Evolutionary conservation across 441 rosid genomes (phyloP), one percentile per base, ranked within the genome.

Genomic region (Gossypium lobatum): DNA sequence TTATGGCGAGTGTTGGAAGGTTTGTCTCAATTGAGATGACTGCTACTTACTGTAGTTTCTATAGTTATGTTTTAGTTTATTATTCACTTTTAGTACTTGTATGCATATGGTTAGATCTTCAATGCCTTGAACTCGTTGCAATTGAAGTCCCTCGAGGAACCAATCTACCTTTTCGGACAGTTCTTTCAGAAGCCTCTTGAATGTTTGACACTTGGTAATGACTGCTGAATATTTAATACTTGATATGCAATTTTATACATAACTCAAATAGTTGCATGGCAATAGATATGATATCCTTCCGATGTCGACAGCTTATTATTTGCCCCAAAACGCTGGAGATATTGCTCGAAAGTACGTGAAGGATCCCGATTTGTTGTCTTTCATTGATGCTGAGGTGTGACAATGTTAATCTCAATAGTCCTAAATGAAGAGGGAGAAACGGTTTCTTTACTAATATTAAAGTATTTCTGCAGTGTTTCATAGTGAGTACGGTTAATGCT

Each of bases 141-240:
- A 68, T 74, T 95, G 65, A 95, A 93, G 87, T 95, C 99, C 4
- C 90, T 95, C 1, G 98, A 95, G 86, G 98, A 95, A 83, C 97
- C 99, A 75, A 73, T 95, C 79, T 93, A 91, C 85, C 92, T 93
- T 72, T 90, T 91, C 67, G 96, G 97, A 69, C 99, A 95, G 77
- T 93, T 95, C 85, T 93, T 93, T 85, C 89, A 86, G 85, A 91
- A 91, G 74, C 98, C 98, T 48, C 82, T 89, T 52, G 96, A 89
- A 77, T 95, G 99, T 81, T 84, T 91, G 82, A 93, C 98, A 45
- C 95, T 93, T 0, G 98, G 97, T 93, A 83, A 73, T 55, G 65
- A 1, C n/a, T 37, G 72, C 53, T 75, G 31, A 61, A 53, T 61
- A 52, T 58, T 66, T 14, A 52, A 39, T 78, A 17, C 16, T 34